phyloP scores from a whole-genome alignment of 2,329 filamentous ascomycete genomes.

The Cladosporium sp. region DNA sequence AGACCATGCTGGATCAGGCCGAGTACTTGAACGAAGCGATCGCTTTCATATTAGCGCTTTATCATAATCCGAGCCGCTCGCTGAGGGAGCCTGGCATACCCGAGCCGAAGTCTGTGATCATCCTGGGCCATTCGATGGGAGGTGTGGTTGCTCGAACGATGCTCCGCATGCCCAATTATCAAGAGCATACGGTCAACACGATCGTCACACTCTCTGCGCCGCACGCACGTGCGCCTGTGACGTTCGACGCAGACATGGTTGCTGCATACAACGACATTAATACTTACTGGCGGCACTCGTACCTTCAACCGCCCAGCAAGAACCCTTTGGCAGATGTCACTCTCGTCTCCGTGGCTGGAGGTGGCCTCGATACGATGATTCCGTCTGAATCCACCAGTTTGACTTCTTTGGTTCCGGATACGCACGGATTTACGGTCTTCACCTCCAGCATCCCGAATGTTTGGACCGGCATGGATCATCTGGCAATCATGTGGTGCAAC shows the following conservation, averaged over 20 bases:
- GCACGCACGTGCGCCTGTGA: constrained; percentile 86
- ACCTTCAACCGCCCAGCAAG: constrained; percentile 82
- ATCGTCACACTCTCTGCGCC: constrained; percentile 97
- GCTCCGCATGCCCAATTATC: constrained; percentile 94
- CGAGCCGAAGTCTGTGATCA: constrained; percentile 90
- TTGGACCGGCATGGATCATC: constrained; percentile 97
- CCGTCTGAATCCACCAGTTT: constrained; percentile 94
- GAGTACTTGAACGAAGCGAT: constrained; percentile 98
- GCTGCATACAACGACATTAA: constrained; percentile 91
- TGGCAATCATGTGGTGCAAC: constrained; percentile 97
- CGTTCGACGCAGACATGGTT: constrained; percentile 92
- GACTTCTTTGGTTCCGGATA: constrained; percentile 88
- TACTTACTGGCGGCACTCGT: constrained; percentile 87
- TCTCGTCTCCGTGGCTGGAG: constrained; percentile 91
- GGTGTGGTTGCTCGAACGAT: constrained; percentile 93
- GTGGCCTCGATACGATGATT: constrained; percentile 89
- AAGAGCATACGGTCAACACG: constrained; percentile 94
- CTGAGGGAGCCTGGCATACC: constrained; percentile 74
- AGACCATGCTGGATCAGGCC: constrained; percentile 92
- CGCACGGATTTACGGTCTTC: constrained; percentile 96
- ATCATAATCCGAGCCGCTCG: constrained; percentile 80
- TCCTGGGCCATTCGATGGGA: constrained; percentile 97
- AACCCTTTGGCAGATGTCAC: constrained; percentile 95
- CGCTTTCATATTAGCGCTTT: constrained; percentile 90
- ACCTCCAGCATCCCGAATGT: constrained; percentile 90